A percentile compares a stretch with the other conserved stretches of the same genome.
phyloP scores from a whole-genome alignment of 352 stramenopile species.

The Elongisporangium anandrum region DNA sequence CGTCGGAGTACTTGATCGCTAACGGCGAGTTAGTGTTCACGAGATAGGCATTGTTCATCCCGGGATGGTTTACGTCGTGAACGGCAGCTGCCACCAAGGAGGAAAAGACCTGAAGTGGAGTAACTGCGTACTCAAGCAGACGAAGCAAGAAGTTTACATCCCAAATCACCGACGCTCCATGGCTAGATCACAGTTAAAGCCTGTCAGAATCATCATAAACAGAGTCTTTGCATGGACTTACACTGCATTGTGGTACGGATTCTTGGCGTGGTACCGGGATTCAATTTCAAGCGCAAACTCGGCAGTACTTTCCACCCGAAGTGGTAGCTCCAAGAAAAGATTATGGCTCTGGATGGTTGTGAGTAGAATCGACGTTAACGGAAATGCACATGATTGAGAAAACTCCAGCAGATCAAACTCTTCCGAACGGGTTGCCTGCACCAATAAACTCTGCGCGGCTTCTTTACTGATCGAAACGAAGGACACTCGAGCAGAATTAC shows the following conservation, averaged over 20 bases:
- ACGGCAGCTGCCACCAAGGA: constrained; percentile 86
- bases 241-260: constrained; percentile 78
- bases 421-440: constrained; percentile 21
- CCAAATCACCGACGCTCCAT: constrained; percentile 69
- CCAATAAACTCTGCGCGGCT: constrained; percentile 31
- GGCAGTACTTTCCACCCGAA: constrained; percentile 45
- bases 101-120: constrained; percentile 58
- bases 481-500: neutral
- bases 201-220: neutral
- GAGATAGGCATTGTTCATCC: constrained; percentile 91
- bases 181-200: constrained; percentile 16
- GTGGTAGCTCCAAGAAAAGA: constrained; percentile 46
- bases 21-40: constrained; percentile 77
- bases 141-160: constrained; percentile 68
- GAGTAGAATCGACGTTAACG: constrained; percentile 59
- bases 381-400: constrained; percentile 32
- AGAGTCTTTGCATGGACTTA: too few relatives aligned
- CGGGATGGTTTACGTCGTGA: constrained; percentile 92
- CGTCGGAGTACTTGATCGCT: constrained; percentile 92
- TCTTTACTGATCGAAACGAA: neutral
- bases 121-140: constrained; percentile 28
- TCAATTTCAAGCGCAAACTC: constrained; percentile 69
- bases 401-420: constrained; percentile 56
- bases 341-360: constrained; percentile 63
- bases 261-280: constrained; percentile 57